A percentile compares a stretch with the other conserved stretches of the same genome.
phyloP scores from a whole-genome alignment of 306 rosid species.

The Castanea crenata region DNA sequence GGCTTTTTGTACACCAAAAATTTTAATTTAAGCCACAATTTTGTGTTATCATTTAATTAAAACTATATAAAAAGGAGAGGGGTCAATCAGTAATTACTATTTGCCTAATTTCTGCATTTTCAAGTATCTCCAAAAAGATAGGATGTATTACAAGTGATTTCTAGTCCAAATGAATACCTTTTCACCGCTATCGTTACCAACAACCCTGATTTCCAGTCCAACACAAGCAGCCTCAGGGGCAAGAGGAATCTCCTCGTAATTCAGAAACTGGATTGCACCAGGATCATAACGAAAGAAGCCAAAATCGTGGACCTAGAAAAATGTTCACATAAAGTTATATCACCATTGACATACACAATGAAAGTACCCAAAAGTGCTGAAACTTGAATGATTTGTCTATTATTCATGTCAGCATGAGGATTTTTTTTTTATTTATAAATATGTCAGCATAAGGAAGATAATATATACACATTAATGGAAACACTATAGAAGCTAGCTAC shows the following conservation, averaged over 20 bases:
- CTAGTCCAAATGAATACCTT: slow-evolving; percentile 56
- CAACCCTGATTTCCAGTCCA: slow-evolving; percentile 96
- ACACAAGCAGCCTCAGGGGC: slow-evolving; percentile 87
- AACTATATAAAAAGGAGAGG: too few species aligned
- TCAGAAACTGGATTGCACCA: slow-evolving; percentile 66
- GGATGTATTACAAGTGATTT: not conserved
- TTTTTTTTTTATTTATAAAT: too few species aligned
- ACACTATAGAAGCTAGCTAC: not conserved
- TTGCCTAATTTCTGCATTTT: too few species aligned
- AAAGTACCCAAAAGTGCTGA: not conserved
- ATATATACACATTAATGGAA: not conserved
- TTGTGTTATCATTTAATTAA: not conserved
- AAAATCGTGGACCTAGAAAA: slow-evolving; percentile 86
- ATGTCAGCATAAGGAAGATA: slow-evolving; percentile 4
- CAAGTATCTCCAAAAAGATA: not conserved
- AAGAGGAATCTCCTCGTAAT: slow-evolving; percentile 89
- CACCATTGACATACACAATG: slow-evolving; percentile 7
- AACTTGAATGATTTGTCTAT: not conserved
- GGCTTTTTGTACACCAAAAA: not conserved
- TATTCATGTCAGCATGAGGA: slow-evolving; percentile 1
- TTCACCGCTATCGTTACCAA: slow-evolving; percentile 98
- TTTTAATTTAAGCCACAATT: not conserved
- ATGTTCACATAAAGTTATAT: slow-evolving; percentile 21
- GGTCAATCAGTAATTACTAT: too few species aligned
- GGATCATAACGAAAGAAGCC: slow-evolving; percentile 95